Evolutionary conservation across 805 yeast genomes (phyloP).

Genomic region (Kazachstania bromeliacearum): DNA sequence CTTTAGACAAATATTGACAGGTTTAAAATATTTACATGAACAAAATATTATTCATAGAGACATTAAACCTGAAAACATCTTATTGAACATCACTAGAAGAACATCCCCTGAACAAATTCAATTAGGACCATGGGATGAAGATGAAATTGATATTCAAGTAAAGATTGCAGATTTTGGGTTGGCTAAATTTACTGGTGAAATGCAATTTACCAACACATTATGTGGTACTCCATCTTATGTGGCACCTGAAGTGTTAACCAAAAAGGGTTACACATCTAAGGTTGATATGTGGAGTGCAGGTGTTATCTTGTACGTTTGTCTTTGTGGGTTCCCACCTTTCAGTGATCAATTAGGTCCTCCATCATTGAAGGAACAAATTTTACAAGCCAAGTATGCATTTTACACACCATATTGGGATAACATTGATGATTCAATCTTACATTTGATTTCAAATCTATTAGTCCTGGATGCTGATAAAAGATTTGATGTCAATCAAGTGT

Average conservation of each 20-base stretch:
- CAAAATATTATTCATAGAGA: conserved; percentile 68
- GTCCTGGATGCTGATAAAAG: conserved; percentile 60
- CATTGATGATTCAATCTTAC: conserved; percentile 54
- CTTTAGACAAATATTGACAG: conserved; percentile 55
- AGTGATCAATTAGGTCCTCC: conserved; percentile 79
- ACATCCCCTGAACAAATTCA: conserved; percentile 23
- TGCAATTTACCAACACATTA: conserved; percentile 63
- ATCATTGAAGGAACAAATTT: conserved; percentile 63
- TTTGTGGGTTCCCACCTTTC: conserved; percentile 81
- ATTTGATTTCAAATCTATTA: conserved; percentile 52
- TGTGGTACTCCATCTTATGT: conserved; percentile 87
- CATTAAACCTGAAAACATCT: conserved; percentile 68
- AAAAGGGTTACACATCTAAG: conserved; percentile 53
- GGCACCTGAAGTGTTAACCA: conserved; percentile 65
- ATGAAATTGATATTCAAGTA: conserved; percentile 54
- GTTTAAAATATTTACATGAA: conserved; percentile 58
- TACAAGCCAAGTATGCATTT: conserved; percentile 59
- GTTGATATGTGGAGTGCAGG: conserved; percentile 82
- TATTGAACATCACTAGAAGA: conserved; percentile 42
- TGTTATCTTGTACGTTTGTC: conserved; percentile 64
- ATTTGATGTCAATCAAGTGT: conserved; percentile 75
- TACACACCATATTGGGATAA: conserved; percentile 76
- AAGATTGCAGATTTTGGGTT: conserved; percentile 80
- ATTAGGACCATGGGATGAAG: conserved; percentile 36
- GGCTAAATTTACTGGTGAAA: conserved; percentile 53